phyloP scores from a whole-genome alignment of 148 eudicot species.

The Rhododendron ovatum region DNA sequence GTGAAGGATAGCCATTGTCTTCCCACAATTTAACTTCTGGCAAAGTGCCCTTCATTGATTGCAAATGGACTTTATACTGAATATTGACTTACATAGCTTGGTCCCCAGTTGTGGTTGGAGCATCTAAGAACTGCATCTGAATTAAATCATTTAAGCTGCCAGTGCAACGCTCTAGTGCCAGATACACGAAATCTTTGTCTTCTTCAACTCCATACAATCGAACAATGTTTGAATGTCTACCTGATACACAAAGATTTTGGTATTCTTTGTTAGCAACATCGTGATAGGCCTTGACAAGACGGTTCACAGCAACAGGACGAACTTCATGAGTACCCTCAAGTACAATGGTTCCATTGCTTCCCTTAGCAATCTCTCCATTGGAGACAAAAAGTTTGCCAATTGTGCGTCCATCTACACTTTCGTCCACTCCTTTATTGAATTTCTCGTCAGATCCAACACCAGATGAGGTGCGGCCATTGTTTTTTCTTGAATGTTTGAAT shows the following conservation, averaged over 20 bases:
- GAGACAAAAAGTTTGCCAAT: too few species aligned
- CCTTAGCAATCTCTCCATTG: too few species aligned
- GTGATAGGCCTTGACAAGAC: conserved; percentile 80
- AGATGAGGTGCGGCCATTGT: too few species aligned
- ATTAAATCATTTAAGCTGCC: conserved; percentile 76
- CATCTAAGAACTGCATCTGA: conserved; percentile 18
- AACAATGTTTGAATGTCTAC: conserved; percentile 75
- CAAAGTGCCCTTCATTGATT: conserved; percentile 18
- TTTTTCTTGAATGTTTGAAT: too few species aligned
- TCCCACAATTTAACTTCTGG: conserved; percentile 59
- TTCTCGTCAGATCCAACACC: too few species aligned
- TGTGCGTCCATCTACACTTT: too few species aligned
- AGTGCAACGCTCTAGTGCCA: conserved; percentile 72
- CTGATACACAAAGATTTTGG: conserved; percentile 84
- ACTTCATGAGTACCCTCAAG: conserved; percentile 32
- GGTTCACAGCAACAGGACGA: conserved; percentile 86
- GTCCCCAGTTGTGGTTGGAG: background rate
- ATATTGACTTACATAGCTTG: conserved; percentile 8
- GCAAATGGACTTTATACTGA: too few species aligned
- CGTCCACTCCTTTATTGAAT: too few species aligned
- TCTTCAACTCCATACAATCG: conserved; percentile 79
- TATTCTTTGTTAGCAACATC: conserved; percentile 85
- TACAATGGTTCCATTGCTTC: too few species aligned
- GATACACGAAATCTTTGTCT: conserved; percentile 79
- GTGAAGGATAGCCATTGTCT: conserved; percentile 69